phyloP scores from a whole-genome alignment of 345 rosid genomes.

The Rhodamnia rubescens region DNA sequence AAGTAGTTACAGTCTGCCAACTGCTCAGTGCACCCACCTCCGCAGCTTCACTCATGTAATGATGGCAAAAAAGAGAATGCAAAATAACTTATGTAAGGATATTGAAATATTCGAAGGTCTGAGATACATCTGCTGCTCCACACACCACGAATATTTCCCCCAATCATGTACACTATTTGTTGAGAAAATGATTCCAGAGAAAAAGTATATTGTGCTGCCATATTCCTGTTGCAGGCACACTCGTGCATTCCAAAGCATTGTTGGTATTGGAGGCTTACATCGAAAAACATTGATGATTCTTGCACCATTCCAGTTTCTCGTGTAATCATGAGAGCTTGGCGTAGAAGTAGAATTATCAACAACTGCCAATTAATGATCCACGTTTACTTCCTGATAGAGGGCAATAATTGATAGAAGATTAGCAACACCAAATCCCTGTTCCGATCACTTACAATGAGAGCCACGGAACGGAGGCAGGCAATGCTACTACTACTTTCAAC shows the following conservation, averaged over 20 bases:
- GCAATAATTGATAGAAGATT: neutral
- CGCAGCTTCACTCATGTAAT: neutral
- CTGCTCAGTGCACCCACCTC: neutral
- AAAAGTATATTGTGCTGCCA: neutral
- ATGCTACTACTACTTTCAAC: constrained; percentile 35
- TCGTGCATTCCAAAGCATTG: neutral
- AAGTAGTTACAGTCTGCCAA: neutral
- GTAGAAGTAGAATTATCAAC: constrained; percentile 42
- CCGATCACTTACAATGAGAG: constrained; percentile 31
- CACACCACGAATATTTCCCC: neutral
- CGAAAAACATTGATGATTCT: constrained; percentile 30
- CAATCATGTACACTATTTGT: neutral
- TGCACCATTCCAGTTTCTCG: constrained; percentile 30
- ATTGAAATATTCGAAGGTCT: neutral
- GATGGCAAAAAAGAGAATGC: neutral
- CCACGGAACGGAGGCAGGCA: constrained; percentile 48
- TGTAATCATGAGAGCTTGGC: constrained; percentile 37
- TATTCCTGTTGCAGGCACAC: neutral
- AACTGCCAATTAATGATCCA: constrained; percentile 19
- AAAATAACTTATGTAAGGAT: neutral
- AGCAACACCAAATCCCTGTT: neutral
- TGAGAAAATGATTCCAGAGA: neutral
- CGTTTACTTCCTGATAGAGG: neutral
- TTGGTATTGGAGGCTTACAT: constrained; percentile 16
- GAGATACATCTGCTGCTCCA: neutral